These are phyloP conservation scores for Halocafeteria seosinensis DNA, from an alignment of 108 stramenopile species.

Conservation along the genomic window DNA sequence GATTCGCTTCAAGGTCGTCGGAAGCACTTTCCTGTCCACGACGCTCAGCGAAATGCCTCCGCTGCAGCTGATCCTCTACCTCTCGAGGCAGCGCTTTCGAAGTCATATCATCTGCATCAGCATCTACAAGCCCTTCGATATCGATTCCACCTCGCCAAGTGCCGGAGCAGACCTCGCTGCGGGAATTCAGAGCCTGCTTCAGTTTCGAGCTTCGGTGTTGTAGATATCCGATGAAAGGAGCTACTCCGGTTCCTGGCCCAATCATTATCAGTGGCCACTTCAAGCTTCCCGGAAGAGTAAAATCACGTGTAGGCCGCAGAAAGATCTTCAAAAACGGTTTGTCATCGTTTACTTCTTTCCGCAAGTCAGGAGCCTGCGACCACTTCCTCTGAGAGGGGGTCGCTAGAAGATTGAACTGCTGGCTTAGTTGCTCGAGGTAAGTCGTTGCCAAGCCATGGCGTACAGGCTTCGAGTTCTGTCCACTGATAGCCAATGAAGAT, in stretches of 20 bases:
- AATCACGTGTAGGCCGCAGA: slow-evolving; percentile 60
- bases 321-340: too few relatives aligned
- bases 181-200: background rate
- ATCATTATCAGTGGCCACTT: slow-evolving; percentile 65
- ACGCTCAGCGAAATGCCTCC: too few relatives aligned
- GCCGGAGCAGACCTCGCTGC: background rate
- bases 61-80: too few relatives aligned
- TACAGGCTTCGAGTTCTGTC: background rate
- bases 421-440: too few relatives aligned
- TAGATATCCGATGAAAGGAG: slow-evolving; percentile 85
- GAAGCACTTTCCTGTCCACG: too few relatives aligned
- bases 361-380: too few relatives aligned
- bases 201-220: slow-evolving; percentile 14
- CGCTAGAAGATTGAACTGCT: too few relatives aligned
- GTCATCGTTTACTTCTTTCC: too few relatives aligned
- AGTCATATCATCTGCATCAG: too few relatives aligned
- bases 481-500: background rate
- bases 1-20: too few relatives aligned
- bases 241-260: slow-evolving; percentile 94
- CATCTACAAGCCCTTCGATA: background rate
- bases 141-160: background rate
- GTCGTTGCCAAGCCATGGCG: background rate
- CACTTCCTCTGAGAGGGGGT: too few relatives aligned
- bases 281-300: slow-evolving; percentile 51
- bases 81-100: too few relatives aligned